phyloP scores from a whole-genome alignment of 2,329 filamentous ascomycete genomes.

The Phialophora macrospora region DNA sequence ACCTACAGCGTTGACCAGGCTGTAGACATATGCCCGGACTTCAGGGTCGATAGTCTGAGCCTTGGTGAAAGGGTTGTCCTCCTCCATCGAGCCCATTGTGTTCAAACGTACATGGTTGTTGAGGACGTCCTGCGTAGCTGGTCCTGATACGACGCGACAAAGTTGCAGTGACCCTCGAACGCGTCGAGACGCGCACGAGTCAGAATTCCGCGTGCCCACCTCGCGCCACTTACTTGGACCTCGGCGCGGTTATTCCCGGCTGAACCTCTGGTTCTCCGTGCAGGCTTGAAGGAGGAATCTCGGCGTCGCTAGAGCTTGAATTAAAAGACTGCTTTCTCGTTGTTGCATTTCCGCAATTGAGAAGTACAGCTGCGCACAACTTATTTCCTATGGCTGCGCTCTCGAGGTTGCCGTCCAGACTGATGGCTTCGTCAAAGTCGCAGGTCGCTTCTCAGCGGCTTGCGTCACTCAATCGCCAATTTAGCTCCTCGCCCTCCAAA shows the following conservation, averaged over 20 bases:
- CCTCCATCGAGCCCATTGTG: constrained; percentile 45
- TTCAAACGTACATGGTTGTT: constrained; percentile 12
- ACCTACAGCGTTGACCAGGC: constrained; percentile 87
- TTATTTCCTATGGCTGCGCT: constrained; percentile 31
- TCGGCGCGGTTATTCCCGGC: constrained; percentile 3
- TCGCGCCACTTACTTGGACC: neutral
- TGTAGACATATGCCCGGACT: constrained; percentile 90
- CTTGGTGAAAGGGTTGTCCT: constrained; percentile 52
- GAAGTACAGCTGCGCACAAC: neutral
- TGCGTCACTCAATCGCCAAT: constrained; percentile 55
- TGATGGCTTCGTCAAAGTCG: constrained; percentile 45
- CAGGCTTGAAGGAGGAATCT: constrained; percentile 20
- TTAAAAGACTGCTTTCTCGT: neutral
- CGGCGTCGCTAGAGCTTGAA: constrained; percentile 10
- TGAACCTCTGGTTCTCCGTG: neutral
- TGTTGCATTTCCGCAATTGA: neutral
- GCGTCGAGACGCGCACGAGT: constrained; percentile 11
- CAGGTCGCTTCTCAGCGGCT: constrained; percentile 44
- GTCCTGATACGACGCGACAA: neutral
- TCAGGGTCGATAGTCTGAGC: constrained; percentile 78
- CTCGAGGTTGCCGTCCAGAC: constrained; percentile 41
- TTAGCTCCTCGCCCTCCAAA: constrained; percentile 69
- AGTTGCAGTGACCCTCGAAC: neutral
- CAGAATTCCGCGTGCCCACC: neutral
- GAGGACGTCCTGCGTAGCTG: neutral